A percentile compares a stretch with the other conserved stretches of the same genome.
Conservation (phyloP, 352 stramenopile genomes). For the Phytophthora chlamydospora region DNA sequence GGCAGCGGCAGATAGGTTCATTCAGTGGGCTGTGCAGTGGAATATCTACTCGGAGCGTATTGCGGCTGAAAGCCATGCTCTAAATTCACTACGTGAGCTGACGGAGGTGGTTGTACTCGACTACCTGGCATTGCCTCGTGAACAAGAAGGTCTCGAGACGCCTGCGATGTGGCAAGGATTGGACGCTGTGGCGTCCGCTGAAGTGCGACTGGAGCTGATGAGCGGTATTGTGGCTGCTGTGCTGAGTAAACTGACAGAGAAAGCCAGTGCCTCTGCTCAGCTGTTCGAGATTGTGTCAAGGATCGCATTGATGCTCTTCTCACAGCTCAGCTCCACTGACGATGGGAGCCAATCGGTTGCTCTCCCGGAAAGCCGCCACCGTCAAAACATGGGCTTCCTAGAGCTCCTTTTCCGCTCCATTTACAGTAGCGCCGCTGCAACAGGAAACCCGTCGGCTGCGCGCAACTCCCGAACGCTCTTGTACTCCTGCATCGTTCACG, state of each 20-base stretch:
- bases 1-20: slow-evolving; percentile 48
- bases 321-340: slow-evolving; percentile 43
- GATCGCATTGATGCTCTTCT: slow-evolving; percentile 69
- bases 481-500: slow-evolving; percentile 79
- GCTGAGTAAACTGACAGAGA: slow-evolving; percentile 67
- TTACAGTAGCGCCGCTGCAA: slow-evolving; percentile 58
- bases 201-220: slow-evolving; percentile 69
- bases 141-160: slow-evolving; percentile 40
- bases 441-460: slow-evolving; percentile 74
- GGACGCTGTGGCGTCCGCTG: slow-evolving; percentile 54
- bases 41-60: slow-evolving; percentile 88
- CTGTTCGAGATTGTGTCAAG: slow-evolving; percentile 79
- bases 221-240: slow-evolving; percentile 66
- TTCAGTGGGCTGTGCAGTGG: slow-evolving; percentile 86
- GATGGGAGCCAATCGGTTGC: slow-evolving; percentile 23
- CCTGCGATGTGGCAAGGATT: slow-evolving; percentile 69
- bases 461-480: slow-evolving; percentile 79
- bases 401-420: slow-evolving; percentile 74
- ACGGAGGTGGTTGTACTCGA: slow-evolving; percentile 83
- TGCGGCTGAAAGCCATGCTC: slow-evolving; percentile 74
- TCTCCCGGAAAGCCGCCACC: slow-evolving; percentile 47
- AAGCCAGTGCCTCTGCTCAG: slow-evolving; percentile 59
- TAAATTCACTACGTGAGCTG: slow-evolving; percentile 81
- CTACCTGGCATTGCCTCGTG: slow-evolving; percentile 58
- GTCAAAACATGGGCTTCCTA: slow-evolving; percentile 57